Base-by-base conservation (phyloP, 768 basidiomycete genomes). In the Kwoniella bestiolae region DNA sequence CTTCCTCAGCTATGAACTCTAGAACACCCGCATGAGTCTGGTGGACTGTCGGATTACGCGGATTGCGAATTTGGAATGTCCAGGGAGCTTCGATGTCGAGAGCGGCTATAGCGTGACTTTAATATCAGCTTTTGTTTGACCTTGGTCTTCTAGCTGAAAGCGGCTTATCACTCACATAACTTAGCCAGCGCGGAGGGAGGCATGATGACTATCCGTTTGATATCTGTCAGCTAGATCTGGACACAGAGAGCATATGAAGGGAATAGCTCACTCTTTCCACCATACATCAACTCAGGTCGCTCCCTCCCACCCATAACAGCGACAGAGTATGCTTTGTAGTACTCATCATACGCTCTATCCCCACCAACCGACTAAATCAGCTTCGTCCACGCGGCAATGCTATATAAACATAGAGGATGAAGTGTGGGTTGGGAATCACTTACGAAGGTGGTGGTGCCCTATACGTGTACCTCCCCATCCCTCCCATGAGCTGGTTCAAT, bases 1-100 rank as follows among this genome's bases (percentile, higher is more conserved):
- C 96, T 81, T 98, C 95, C 62, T 96, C 90, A 2, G 96, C 95
- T 70, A 97, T 97, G 82, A 99, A 99, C 79, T 99, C 96, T 29
- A 99, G 86, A 28, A 99, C 96, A 84, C 96, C 96, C 1, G 91
- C 91, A 78, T 99, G 92, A 1, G 96, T 98, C 23, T 78, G 70
- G 87, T 94, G 59, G 86, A 90, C 34, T 87, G 91, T 56, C 86
- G 85, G 83, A 90, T 94, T 73, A 83, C 83, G 55, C 0, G 96
- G 95, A 82, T 98, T 98, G 53, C 91, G 89, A 56, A 99, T 85
- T 69, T 95, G 89, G 80, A 99, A 99, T 85, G 91, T 92, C 94
- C 94, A 96, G 0, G 96, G 96, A 0, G 86, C 85, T 66, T 92
- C 90, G 47, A 99, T 85, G 74, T 99, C 94, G 53, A 98, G 86